Evolutionary conservation across 2,329 filamentous ascomycete species (phyloP), one percentile per base, ranked within the genome.

Genomic region (Chrysoporthe cubensis): DNA sequence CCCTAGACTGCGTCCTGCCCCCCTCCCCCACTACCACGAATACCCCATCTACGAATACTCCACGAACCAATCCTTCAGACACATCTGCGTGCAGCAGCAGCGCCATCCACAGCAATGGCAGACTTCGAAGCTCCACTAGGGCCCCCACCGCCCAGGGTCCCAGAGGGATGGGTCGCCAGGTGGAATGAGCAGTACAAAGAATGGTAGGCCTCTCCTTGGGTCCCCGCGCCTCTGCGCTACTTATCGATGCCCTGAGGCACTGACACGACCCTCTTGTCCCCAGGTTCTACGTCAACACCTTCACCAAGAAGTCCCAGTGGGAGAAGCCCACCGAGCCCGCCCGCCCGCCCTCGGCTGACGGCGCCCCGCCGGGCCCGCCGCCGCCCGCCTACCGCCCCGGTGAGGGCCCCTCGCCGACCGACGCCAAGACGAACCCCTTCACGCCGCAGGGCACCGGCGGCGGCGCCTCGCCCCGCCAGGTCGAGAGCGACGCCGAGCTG

Each of bases 211-310:
- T 21, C 21, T 21, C 26, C 26, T 62, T 11, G 16, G 14, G 11
- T 16, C 34, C 52, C 14, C 32, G 37, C 26, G 54, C 66, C 18
- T 46, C 48, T 52, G 42, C 37, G 63, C 43, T 37, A 59, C 32
- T 40, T 32, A 56, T 13, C 48, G 59, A 37, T 40, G 37, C 46
- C 56, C 32, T 42, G 34, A 21, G 32, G 40, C 26, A 37, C 44
- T 59, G 64, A 21, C 52, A 54, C 59, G 66, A 14, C 32, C 46
- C 54, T 71, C n/a, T n/a, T n/a, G n/a, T n/a, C n/a, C n/a, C n/a
- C n/a, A 93, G 91, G 90, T 97, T 96, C 86, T 97, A 92, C 81
- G 91, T 97, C 69, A 96, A 97, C 81, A 87, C 91, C 70, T 87
- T 90, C 79, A 97, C 94, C 71, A 96, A 96, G 75, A 86, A 91